These are phyloP conservation scores for Fusarium sp. DNA, from an alignment of 2,329 filamentous ascomycete genomes.

Conservation along the genomic window DNA sequence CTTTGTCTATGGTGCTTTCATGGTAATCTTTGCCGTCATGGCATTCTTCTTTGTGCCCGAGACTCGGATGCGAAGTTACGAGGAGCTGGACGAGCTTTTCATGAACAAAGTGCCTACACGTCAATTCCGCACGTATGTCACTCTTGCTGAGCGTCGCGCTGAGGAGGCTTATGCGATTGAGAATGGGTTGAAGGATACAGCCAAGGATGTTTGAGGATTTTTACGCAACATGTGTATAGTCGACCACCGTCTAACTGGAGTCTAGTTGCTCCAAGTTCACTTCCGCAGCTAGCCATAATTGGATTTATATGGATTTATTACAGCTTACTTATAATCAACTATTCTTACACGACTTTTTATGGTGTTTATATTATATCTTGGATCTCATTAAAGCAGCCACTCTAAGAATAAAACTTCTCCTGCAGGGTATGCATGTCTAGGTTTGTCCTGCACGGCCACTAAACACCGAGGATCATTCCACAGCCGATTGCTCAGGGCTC, in stretches of 20 bases:
- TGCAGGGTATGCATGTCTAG: background rate
- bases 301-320: fast-evolving
- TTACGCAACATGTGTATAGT: no score
- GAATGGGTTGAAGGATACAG: background rate
- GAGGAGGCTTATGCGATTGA: slow-evolving; percentile 38
- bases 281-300: fast-evolving
- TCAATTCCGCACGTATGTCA: slow-evolving; percentile 37
- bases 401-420: fast-evolving
- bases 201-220: background rate
- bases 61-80: slow-evolving; percentile 46
- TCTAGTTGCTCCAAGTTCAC: fast-evolving
- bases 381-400: fast-evolving
- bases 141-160: slow-evolving; percentile 37
- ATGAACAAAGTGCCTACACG: slow-evolving; percentile 38
- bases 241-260: no score
- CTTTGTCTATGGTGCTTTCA: slow-evolving; percentile 52
- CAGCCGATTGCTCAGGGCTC: background rate
- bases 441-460: fast-evolving
- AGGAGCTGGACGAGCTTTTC: slow-evolving; percentile 45
- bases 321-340: fast-evolving
- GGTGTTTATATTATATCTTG: fast-evolving
- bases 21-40: slow-evolving; percentile 47
- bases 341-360: background rate
- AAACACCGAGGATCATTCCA: fast-evolving
- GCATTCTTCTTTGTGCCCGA: slow-evolving; percentile 62